A percentile compares a stretch with the other conserved stretches of the same genome.
phyloP scores from a whole-genome alignment of 1,284 basidiomycete species.

The Apiotrichum gracile region DNA sequence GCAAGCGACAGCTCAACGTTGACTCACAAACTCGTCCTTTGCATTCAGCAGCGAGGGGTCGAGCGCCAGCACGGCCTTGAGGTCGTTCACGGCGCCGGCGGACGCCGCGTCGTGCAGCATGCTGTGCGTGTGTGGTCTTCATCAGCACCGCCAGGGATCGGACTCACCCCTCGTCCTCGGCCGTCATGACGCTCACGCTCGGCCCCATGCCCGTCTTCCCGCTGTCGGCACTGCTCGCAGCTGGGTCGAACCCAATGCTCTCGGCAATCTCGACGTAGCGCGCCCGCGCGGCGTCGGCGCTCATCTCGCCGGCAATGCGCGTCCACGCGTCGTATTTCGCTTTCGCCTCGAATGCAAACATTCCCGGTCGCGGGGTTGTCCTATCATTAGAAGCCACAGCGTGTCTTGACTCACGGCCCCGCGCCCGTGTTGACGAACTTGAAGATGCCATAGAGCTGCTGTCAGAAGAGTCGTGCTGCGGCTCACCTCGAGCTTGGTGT shows the following conservation, averaged over 20 bases:
- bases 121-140: conserved; percentile 4
- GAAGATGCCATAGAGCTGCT: conserved; percentile 78
- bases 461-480: background rate
- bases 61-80: conserved; percentile 52
- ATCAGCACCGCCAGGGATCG: too few species aligned
- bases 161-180: conserved; percentile 18
- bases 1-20: background rate
- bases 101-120: conserved; percentile 62
- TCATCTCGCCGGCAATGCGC: conserved; percentile 50
- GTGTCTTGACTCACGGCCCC: conserved; percentile 36
- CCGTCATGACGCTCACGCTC: conserved; percentile 58
- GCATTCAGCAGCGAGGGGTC: conserved; percentile 50
- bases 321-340: conserved; percentile 88
- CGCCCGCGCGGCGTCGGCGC: conserved; percentile 36
- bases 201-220: conserved; percentile 48
- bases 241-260: conserved; percentile 59
- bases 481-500: conserved; percentile 38
- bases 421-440: conserved; percentile 58
- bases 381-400: too few species aligned
- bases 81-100: conserved; percentile 52
- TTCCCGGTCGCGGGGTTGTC: conserved; percentile 63
- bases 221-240: conserved; percentile 18
- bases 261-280: conserved; percentile 67
- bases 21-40: conserved; percentile 61
- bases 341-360: conserved; percentile 71